Percentiles rank a stretch among this genome's conserved stretches.
These are phyloP conservation scores for Schizophyllum amplum DNA, from an alignment of 1,284 basidiomycete species.

Conservation along the genomic window DNA sequence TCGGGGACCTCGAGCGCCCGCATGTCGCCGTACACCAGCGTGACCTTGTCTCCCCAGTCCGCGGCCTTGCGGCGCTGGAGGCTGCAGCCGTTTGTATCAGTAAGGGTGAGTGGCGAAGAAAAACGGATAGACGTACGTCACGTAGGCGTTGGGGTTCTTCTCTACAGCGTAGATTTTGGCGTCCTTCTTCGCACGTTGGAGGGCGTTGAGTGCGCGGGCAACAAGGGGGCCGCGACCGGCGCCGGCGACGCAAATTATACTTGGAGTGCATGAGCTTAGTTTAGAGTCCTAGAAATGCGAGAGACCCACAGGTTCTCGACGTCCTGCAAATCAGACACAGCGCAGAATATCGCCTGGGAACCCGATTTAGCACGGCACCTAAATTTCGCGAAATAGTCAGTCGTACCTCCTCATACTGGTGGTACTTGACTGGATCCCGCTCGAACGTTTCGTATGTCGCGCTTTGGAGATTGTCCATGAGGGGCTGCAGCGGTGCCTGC, in stretches of 20 bases:
- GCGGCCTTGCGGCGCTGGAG: slow-evolving; percentile 71
- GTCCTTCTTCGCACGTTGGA: slow-evolving; percentile 59
- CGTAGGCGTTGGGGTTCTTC: slow-evolving; percentile 92
- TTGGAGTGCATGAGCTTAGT: slow-evolving; percentile 22
- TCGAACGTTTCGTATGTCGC: slow-evolving; percentile 98
- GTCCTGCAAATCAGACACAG: slow-evolving; percentile 65
- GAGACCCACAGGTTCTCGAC: slow-evolving; percentile 47
- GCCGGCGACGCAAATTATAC: slow-evolving; percentile 85
- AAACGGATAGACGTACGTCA: slow-evolving; percentile 57
- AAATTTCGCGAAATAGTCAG: slow-evolving; percentile 1
- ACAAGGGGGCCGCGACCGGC: slow-evolving; percentile 95
- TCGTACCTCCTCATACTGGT: slow-evolving; percentile 85
- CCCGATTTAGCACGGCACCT: slow-evolving; percentile 7
- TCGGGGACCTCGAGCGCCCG: slow-evolving; percentile 74
- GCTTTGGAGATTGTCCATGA: slow-evolving; percentile 96
- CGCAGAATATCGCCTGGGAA: slow-evolving; percentile 69
- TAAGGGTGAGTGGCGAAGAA: slow-evolving; percentile 10
- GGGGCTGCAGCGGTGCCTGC: slow-evolving; percentile 91
- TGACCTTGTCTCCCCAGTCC: slow-evolving; percentile 83
- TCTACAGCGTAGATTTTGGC: slow-evolving; percentile 85
- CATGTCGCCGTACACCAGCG: slow-evolving; percentile 93
- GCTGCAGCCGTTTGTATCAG: slow-evolving; percentile 40
- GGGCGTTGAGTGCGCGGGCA: slow-evolving; percentile 75
- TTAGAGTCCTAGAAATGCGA: slow-evolving; percentile 2
- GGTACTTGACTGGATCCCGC: slow-evolving; percentile 94